These are phyloP conservation scores for Camellia oleifera DNA, from an alignment of 179 eudicot genomes.

Conservation along the genomic window DNA sequence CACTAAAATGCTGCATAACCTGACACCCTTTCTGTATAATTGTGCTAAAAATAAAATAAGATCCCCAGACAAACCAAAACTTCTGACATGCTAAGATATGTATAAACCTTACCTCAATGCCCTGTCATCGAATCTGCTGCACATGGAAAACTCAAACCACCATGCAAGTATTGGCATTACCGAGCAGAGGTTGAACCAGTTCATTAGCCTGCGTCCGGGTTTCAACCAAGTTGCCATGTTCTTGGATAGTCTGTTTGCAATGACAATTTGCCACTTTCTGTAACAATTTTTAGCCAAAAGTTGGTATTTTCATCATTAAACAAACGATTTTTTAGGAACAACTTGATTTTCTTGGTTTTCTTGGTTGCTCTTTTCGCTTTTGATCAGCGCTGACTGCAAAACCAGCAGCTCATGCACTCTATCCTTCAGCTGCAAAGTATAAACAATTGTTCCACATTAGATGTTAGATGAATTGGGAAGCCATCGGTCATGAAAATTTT, in stretches of 20 bases:
- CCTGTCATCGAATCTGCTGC: not conserved
- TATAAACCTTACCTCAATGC: not conserved
- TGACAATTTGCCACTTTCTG: not conserved
- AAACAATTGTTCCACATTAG: conserved; percentile 7
- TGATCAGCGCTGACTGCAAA: conserved; percentile 55
- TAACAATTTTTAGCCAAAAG: not conserved
- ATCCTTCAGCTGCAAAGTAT: conserved; percentile 54
- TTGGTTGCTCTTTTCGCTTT: conserved; percentile 27
- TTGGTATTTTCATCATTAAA: not conserved
- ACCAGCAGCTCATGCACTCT: conserved; percentile 64
- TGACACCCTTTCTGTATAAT: not conserved
- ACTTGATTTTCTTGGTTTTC: conserved; percentile 21
- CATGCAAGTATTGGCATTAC: not conserved
- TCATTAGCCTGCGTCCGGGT: not conserved
- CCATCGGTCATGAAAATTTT: not conserved
- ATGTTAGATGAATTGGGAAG: not conserved
- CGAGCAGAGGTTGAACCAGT: not conserved
- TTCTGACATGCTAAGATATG: not conserved
- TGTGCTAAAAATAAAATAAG: not conserved
- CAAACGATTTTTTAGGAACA: conserved; percentile 12
- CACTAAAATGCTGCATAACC: not conserved
- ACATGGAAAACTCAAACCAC: not conserved
- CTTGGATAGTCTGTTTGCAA: not conserved
- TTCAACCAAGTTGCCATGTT: not conserved
- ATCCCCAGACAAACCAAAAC: not conserved